Conservation (phyloP, 1,139 yeast genomes). For the Schizosaccharomyces versatilis region DNA sequence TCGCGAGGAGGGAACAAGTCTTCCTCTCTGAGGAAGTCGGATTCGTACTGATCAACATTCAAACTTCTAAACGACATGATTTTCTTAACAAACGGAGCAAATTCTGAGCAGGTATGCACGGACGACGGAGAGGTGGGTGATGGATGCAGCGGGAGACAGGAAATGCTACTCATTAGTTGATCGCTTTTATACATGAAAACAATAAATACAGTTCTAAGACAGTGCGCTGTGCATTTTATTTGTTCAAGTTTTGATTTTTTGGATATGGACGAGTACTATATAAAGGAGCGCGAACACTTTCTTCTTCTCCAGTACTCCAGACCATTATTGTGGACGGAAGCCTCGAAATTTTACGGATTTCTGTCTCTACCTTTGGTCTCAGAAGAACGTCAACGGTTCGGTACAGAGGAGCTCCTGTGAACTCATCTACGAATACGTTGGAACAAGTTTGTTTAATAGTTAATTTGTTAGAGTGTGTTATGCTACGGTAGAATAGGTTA, state of each 20-base stretch:
- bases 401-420: no score
- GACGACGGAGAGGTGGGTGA: neutral
- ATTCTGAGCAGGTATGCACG: neutral
- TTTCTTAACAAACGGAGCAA: neutral
- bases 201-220: neutral
- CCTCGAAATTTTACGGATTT: neutral
- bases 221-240: neutral
- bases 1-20: constrained; percentile 3
- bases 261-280: neutral
- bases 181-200: neutral
- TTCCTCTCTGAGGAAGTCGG: constrained; percentile 1
- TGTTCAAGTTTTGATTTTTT: neutral
- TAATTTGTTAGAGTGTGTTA: no score
- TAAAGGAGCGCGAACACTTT: neutral
- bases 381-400: neutral
- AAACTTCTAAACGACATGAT: neutral
- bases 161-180: neutral
- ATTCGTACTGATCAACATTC: neutral
- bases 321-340: neutral
- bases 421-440: no score
- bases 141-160: neutral
- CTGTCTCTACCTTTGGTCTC: constrained; percentile 2
- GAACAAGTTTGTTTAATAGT: no score
- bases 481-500: no score
- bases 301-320: constrained; percentile 1